Percentiles rank a stretch among this genome's conserved stretches.
These are phyloP conservation scores for Phaeosphaeria sp. DNA, from an alignment of 2,329 filamentous ascomycete genomes.

Conservation along the genomic window DNA sequence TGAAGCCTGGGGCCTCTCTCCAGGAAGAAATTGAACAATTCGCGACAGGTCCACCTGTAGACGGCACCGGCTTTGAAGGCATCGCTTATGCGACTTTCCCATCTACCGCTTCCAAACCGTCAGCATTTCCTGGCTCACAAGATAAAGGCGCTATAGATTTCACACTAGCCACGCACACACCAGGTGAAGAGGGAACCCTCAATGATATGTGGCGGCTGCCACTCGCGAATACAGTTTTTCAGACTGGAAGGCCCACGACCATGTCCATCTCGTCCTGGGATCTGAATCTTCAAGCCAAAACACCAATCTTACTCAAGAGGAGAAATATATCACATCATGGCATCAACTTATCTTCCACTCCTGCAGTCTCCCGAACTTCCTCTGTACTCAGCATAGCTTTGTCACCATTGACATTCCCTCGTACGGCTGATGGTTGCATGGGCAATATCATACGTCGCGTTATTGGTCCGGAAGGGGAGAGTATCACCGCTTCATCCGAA, in stretches of 20 bases:
- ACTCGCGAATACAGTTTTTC: constrained; percentile 79
- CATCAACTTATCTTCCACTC: constrained; percentile 12
- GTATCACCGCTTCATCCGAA: constrained; percentile 71
- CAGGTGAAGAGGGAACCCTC: background rate
- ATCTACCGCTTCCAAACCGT: constrained; percentile 14
- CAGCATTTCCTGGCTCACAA: constrained; percentile 4
- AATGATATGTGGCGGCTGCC: constrained; percentile 61
- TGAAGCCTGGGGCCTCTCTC: constrained; percentile 5
- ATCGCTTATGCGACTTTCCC: constrained; percentile 38
- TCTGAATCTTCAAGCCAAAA: constrained; percentile 2
- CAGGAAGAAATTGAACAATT: constrained; percentile 4
- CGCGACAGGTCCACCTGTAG: constrained; percentile 15
- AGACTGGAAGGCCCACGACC: constrained; percentile 62
- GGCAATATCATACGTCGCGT: constrained; percentile 80
- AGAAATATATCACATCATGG: constrained; percentile 21
- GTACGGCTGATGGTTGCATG: constrained; percentile 69
- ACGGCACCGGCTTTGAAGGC: constrained; percentile 41
- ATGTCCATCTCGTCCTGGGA: constrained; percentile 36
- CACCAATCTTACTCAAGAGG: constrained; percentile 15
- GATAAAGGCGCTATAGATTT: constrained; percentile 38
- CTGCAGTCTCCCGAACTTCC: background rate
- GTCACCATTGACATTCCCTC: constrained; percentile 67
- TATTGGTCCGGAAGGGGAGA: constrained; percentile 51
- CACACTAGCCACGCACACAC: constrained; percentile 10
- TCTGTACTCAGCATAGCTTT: constrained; percentile 56